Base-by-base conservation (phyloP, 2,329 filamentous ascomycete genomes). In the Rhinocladiella mackenziei region DNA sequence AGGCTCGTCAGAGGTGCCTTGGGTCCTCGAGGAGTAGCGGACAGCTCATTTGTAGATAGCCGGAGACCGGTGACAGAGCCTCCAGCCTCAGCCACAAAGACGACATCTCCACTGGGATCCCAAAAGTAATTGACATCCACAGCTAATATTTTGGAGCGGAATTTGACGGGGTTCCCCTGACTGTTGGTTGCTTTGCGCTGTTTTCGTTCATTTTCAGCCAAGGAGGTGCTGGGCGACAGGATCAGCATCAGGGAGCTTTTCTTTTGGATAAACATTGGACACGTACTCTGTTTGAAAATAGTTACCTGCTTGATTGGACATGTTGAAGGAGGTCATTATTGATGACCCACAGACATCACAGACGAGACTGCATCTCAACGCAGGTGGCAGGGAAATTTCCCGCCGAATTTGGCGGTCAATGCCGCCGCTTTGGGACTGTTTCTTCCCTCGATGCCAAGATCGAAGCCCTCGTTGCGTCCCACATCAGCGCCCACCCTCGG, bases 261-360 rank as follows among this genome's bases (percentile, higher is more conserved):
- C n/a, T n/a, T n/a, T n/a, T n/a, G n/a, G n/a, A n/a, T n/a, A n/a
- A n/a, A n/a, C n/a, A n/a, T n/a, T n/a, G n/a, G n/a, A n/a, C n/a
- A 64, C 81, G 67, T 69, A 92, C 87, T 89, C 85, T 20, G 89
- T 94, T 66, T 96, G 86, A 62, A 97, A 97, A 72, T 94, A 97
- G 61, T 92, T 80, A 20, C 84, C 82, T 39, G 82, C 76, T 60
- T 94, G 79, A 38, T 78, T 76, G 19, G 85, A 84, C n/a, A 34
- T 22, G 10, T 22, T 41, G 34, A 25, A 42, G 7, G 32, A 78
- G 83, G 43, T 28, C 45, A 50, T 42, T 38, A 23, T 41, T 37
- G 28, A 30, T 19, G 43, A 23, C n/a, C n/a, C n/a, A n/a, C n/a
- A n/a, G n/a, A n/a, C n/a, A n/a, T n/a, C n/a, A n/a, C n/a, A n/a